These are phyloP conservation scores for Fusarium subglutinans DNA, from an alignment of 2,329 filamentous ascomycete species.

Conservation along the genomic window DNA sequence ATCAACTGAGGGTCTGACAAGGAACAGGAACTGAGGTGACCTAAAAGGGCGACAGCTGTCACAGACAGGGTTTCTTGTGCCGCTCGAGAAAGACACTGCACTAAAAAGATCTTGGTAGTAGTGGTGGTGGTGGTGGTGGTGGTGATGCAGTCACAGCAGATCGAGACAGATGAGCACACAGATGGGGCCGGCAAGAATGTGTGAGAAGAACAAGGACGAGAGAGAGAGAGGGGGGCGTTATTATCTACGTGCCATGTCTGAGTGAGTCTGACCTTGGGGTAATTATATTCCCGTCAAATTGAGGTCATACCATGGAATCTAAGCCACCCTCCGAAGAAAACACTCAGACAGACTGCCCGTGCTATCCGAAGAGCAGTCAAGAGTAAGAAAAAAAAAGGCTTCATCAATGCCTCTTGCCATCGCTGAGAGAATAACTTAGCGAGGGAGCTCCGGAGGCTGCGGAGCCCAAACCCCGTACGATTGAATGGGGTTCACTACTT, in stretches of 20 bases:
- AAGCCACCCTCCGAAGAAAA: slow-evolving; percentile 2
- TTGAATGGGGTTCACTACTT: slow-evolving; percentile 16
- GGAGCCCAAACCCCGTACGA: slow-evolving; percentile 17
- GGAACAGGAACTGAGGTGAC: slow-evolving; percentile 10
- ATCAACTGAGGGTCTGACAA: not conserved
- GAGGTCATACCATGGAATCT: slow-evolving; percentile 9
- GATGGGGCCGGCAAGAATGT: not conserved
- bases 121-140: not conserved
- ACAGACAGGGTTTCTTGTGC: slow-evolving; percentile 24
- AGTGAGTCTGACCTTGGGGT: not conserved
- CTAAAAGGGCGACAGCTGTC: slow-evolving; percentile 8
- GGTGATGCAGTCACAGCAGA: slow-evolving; percentile 22
- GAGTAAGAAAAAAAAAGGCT: not conserved
- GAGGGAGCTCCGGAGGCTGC: slow-evolving; percentile 12
- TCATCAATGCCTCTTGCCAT: not conserved
- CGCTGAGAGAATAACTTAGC: not conserved
- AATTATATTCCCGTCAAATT: slow-evolving; percentile 18
- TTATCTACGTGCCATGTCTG: slow-evolving; percentile 5
- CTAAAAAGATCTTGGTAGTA: not conserved
- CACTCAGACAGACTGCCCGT: not conserved
- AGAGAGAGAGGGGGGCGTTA: not conserved
- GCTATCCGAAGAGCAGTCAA: slow-evolving; percentile 4
- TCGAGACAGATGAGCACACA: not conserved
- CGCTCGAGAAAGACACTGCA: slow-evolving; percentile 10
- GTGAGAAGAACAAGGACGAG: not conserved